Evolutionary conservation across 208 protist species (phyloP).

Genomic region (Trypanosoma platydactyli): DNA sequence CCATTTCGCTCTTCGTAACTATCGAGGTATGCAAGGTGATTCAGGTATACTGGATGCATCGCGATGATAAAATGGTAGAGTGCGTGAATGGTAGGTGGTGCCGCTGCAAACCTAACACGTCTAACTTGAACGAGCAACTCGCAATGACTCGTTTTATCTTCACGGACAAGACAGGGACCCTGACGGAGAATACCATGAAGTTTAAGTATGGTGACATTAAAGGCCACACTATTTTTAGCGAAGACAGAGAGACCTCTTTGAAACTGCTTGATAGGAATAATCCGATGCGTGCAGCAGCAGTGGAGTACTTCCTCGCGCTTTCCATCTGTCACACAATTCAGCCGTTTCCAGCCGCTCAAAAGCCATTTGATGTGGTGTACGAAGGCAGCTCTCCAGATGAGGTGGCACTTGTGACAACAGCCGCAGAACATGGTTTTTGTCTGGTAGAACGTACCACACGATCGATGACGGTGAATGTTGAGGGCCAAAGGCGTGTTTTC

Average conservation of each 20-base stretch:
- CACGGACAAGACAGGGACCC: constrained; percentile 92
- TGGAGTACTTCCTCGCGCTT: constrained; percentile 79
- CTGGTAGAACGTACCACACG: constrained; percentile 66
- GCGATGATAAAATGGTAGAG: constrained; percentile 86
- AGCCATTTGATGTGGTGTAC: constrained; percentile 63
- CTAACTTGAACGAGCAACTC: constrained; percentile 92
- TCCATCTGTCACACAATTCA: constrained; percentile 89
- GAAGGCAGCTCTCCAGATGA: constrained; percentile 93
- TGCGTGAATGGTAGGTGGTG: constrained; percentile 61
- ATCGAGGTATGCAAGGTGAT: constrained; percentile 92
- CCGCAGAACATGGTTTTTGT: constrained; percentile 60
- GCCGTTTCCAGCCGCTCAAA: constrained; percentile 55
- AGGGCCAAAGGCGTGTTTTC: constrained; percentile 45
- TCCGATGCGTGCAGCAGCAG: constrained; percentile 29
- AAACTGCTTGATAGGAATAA: constrained; percentile 37
- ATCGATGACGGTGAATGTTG: constrained; percentile 40
- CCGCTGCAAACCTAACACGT: constrained; percentile 83
- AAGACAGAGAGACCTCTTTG: constrained; percentile 30
- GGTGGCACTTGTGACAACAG: constrained; percentile 89
- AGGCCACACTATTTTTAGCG: constrained; percentile 51
- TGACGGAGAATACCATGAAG: constrained; percentile 93
- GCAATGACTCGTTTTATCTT: constrained; percentile 90
- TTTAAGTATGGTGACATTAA: constrained; percentile 76
- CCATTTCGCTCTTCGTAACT: constrained; percentile 92
- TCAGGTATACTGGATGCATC: constrained; percentile 87